phyloP scores from a whole-genome alignment of 352 stramenopile genomes.

The Globisporangium paroecandrum region DNA sequence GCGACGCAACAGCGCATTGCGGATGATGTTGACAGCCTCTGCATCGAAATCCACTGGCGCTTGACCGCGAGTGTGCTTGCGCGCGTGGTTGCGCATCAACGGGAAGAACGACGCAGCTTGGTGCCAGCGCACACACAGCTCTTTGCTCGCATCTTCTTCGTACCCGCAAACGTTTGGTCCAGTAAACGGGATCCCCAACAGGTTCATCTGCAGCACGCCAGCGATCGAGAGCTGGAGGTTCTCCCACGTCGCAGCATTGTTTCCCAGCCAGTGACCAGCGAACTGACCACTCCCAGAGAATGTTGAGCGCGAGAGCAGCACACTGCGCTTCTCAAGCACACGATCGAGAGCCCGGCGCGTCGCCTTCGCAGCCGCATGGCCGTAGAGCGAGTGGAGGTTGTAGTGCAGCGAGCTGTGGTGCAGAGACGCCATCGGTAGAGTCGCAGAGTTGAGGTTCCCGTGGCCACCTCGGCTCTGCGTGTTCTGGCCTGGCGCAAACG shows the following conservation, averaged over 20 bases:
- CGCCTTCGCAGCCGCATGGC: slow-evolving; percentile 50
- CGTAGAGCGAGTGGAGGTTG: slow-evolving; percentile 86
- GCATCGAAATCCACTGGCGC: slow-evolving; percentile 69
- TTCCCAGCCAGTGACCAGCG: slow-evolving; percentile 56
- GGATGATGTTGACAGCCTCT: slow-evolving; percentile 59
- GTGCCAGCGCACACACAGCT: slow-evolving; percentile 83
- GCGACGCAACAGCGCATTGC: slow-evolving; percentile 51
- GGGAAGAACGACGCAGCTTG: slow-evolving; percentile 77
- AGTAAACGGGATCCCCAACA: slow-evolving; percentile 69
- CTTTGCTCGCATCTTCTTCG: slow-evolving; percentile 36
- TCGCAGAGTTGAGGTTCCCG: slow-evolving; percentile 76
- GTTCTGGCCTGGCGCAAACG: slow-evolving; percentile 65
- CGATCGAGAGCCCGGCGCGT: slow-evolving; percentile 47
- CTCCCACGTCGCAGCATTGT: slow-evolving; percentile 69
- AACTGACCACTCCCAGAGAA: slow-evolving; percentile 65
- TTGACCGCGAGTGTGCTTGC: slow-evolving; percentile 31
- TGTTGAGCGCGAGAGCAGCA: slow-evolving; percentile 68
- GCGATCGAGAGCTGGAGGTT: slow-evolving; percentile 74
- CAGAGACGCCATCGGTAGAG: slow-evolving; percentile 67
- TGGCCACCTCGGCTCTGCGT: slow-evolving; percentile 30
- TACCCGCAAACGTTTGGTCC: slow-evolving; percentile 70
- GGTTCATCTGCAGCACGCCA: slow-evolving; percentile 67
- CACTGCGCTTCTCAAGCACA: slow-evolving; percentile 52
- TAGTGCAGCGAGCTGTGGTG: slow-evolving; percentile 78
- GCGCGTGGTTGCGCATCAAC: slow-evolving; percentile 75